phyloP scores from a whole-genome alignment of 164 flowering plant genomes.

The Stephania yunnanensis region DNA sequence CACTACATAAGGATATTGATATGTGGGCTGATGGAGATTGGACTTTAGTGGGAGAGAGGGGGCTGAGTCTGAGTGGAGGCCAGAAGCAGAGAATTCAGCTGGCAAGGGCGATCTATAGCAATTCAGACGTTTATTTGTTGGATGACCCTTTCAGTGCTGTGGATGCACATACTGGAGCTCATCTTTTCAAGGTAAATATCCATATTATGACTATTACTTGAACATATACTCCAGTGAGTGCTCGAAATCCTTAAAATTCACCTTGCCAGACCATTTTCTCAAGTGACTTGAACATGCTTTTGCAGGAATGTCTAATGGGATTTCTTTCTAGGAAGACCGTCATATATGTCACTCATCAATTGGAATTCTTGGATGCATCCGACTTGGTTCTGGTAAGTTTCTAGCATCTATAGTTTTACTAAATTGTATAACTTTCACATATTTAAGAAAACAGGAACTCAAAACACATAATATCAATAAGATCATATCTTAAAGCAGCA shows the following conservation, averaged over 20 bases:
- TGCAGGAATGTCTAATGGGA: slow-evolving; percentile 67
- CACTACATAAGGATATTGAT: slow-evolving; percentile 54
- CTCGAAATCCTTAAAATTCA: neutral
- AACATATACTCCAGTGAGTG: too few species aligned
- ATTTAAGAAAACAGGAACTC: too few species aligned
- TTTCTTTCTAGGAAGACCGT: slow-evolving; percentile 58
- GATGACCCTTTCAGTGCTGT: slow-evolving; percentile 95
- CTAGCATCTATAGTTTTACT: neutral
- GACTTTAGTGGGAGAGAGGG: slow-evolving; percentile 68
- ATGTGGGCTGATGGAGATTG: slow-evolving; percentile 62
- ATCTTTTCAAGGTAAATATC: slow-evolving; percentile 56
- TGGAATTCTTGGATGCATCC: slow-evolving; percentile 71
- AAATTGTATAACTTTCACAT: too few species aligned
- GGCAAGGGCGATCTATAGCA: slow-evolving; percentile 67
- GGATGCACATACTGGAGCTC: slow-evolving; percentile 82
- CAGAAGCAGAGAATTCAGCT: slow-evolving; percentile 83
- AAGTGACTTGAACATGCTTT: neutral
- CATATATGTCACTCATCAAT: slow-evolving; percentile 72
- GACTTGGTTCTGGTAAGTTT: slow-evolving; percentile 66
- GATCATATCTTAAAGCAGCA: neutral
- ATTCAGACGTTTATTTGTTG: slow-evolving; percentile 64
- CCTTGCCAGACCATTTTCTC: neutral
- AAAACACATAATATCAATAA: too few species aligned
- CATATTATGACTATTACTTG: neutral
- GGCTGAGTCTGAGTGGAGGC: slow-evolving; percentile 80